Evolutionary conservation across 495 filamentous ascomycete genomes (phyloP).

Genomic region (Copromyces sp.): DNA sequence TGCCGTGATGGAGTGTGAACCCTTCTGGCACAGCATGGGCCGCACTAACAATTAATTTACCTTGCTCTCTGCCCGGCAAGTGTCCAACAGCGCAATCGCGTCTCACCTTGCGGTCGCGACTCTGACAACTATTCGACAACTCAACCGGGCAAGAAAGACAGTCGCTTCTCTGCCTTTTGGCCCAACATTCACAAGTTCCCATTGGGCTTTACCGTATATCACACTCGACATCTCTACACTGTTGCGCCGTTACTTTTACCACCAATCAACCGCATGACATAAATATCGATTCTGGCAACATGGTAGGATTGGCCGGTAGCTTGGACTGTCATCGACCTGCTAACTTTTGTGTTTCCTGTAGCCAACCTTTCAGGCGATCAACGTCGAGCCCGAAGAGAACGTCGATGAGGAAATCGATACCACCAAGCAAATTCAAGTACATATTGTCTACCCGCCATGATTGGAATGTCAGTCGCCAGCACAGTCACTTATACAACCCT

Average conservation of each 20-base stretch:
- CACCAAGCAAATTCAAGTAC: constrained; percentile 76
- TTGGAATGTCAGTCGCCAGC: neutral
- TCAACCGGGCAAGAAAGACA: neutral
- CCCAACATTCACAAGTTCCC: neutral
- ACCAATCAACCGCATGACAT: neutral
- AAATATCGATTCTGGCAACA: neutral
- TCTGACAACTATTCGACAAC: neutral
- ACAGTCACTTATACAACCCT: neutral
- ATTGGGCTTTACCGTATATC: neutral
- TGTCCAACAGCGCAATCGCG: neutral
- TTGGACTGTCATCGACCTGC: neutral
- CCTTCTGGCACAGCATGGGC: neutral
- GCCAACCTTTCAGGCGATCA: constrained; percentile 71
- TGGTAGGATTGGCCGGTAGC: neutral
- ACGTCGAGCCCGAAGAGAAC: constrained; percentile 85
- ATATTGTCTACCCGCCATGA: neutral
- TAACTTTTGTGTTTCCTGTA: constrained; percentile 5
- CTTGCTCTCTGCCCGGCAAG: neutral
- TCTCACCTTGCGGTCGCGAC: neutral
- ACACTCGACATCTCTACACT: neutral
- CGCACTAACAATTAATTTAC: neutral
- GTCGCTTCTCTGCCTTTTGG: neutral
- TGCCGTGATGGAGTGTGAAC: neutral
- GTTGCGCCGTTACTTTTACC: neutral
- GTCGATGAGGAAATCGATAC: constrained; percentile 87